phyloP scores from a whole-genome alignment of 495 filamentous ascomycete genomes.

The Apiosordaria backusii region DNA sequence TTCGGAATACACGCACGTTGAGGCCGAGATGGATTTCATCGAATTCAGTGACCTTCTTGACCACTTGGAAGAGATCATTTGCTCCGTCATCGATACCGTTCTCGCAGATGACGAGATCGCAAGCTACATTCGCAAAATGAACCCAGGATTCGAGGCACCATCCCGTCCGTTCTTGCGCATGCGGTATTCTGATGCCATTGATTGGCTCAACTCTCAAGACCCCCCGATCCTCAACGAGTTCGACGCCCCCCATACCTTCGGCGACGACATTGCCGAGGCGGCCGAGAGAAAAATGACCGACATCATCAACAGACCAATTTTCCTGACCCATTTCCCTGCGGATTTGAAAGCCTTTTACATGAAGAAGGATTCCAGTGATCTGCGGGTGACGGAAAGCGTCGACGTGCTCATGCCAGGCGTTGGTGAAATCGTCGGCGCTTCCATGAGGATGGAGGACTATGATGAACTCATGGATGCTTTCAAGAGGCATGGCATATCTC shows the following conservation, averaged over 20 bases:
- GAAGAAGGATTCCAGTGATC: slow-evolving; percentile 84
- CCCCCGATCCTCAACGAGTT: slow-evolving; percentile 83
- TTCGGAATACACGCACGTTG: slow-evolving; percentile 94
- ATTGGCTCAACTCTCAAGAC: slow-evolving; percentile 83
- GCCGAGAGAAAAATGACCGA: slow-evolving; percentile 97
- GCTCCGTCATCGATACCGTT: slow-evolving; percentile 72
- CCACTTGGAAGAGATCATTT: slow-evolving; percentile 89
- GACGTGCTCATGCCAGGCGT: slow-evolving; percentile 82
- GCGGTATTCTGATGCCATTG: slow-evolving; percentile 90
- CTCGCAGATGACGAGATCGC: slow-evolving; percentile 68
- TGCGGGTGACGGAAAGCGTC: slow-evolving; percentile 87
- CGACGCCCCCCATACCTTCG: slow-evolving; percentile 80
- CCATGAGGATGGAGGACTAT: slow-evolving; percentile 92
- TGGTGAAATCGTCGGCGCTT: slow-evolving; percentile 94
- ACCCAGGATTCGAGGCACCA: slow-evolving; percentile 78
- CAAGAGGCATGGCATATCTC: slow-evolving; percentile 77
- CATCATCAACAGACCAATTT: slow-evolving; percentile 88
- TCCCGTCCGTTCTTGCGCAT: slow-evolving; percentile 88
- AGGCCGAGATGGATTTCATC: slow-evolving; percentile 96
- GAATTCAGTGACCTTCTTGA: slow-evolving; percentile 83
- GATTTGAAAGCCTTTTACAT: slow-evolving; percentile 99
- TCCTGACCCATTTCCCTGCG: slow-evolving; percentile 93
- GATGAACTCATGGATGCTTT: slow-evolving; percentile 91
- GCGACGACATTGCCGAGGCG: slow-evolving; percentile 97
- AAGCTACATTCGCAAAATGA: slow-evolving; percentile 71